These are phyloP conservation scores for Purshia tridentata DNA, from an alignment of 306 rosid species.

Conservation along the genomic window DNA sequence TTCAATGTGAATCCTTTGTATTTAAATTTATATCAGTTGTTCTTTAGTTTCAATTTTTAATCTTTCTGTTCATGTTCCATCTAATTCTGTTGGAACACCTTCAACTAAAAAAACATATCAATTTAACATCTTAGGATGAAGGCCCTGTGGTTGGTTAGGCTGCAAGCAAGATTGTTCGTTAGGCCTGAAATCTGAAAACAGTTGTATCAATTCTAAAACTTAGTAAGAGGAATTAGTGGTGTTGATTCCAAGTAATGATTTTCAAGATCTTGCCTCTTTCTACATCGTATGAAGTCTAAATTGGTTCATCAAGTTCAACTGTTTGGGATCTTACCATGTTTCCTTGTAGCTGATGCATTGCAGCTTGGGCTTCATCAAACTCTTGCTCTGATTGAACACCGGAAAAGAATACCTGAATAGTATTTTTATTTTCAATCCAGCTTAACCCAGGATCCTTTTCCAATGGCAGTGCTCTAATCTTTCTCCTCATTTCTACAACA, in stretches of 20 bases:
- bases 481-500: constrained; percentile 63
- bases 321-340: constrained; percentile 49
- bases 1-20: too few relatives aligned
- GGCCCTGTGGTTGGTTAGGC: not conserved
- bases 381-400: constrained; percentile 57
- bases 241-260: not conserved
- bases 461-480: constrained; percentile 42
- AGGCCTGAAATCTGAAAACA: not conserved
- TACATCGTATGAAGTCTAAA: constrained; percentile 19
- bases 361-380: constrained; percentile 51
- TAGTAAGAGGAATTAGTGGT: not conserved
- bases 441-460: constrained; percentile 73
- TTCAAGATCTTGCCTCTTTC: not conserved
- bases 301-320: constrained; percentile 34
- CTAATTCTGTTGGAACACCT: not conserved
- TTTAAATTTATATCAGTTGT: too few relatives aligned
- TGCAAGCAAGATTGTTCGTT: not conserved
- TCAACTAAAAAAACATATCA: not conserved
- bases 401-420: constrained; percentile 57
- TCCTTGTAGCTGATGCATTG: constrained; percentile 49
- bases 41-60: too few relatives aligned
- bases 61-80: too few relatives aligned
- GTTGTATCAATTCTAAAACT: not conserved
- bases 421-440: constrained; percentile 70
- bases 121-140: not conserved